Evolutionary conservation across 139 green algal species (phyloP).

Genomic region (Micractinium conductrix): DNA sequence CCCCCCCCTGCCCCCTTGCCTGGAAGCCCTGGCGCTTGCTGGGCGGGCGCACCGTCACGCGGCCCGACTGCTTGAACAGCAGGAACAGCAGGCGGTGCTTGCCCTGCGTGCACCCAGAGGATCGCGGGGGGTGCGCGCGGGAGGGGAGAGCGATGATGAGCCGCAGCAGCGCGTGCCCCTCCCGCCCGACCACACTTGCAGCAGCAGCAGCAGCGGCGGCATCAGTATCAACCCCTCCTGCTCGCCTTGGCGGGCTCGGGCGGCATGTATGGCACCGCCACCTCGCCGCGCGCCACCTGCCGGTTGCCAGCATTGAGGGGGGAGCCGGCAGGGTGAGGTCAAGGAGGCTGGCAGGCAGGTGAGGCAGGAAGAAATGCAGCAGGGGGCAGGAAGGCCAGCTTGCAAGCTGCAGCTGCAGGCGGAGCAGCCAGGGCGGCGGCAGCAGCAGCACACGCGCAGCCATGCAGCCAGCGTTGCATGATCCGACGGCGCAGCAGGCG

Average conservation of each 20-base stretch:
- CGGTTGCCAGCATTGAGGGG: background rate
- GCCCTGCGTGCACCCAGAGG: background rate
- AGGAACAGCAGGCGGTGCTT: constrained; percentile 37
- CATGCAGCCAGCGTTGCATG: no score
- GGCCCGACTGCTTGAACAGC: constrained; percentile 34
- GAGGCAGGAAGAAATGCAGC: background rate
- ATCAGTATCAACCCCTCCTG: background rate
- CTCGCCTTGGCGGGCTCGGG: constrained; percentile 29
- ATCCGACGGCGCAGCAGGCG: no score
- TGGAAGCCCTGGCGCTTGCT: constrained; percentile 35
- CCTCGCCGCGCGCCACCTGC: constrained; percentile 29
- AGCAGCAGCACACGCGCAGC: no score
- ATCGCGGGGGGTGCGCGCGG: no score
- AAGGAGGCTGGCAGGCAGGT: background rate
- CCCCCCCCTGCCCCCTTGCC: no score
- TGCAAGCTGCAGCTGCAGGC: background rate
- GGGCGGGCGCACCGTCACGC: constrained; percentile 13
- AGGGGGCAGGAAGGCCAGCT: background rate
- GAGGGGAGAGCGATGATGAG: no score
- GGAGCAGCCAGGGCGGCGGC: background rate
- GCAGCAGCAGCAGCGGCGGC: background rate
- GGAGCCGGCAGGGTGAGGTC: background rate
- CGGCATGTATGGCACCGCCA: constrained; percentile 21
- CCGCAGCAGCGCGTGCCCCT: background rate
- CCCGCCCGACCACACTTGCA: background rate